Conservation (phyloP, 106 monocot species). For the Phalaenopsis aphrodite region DNA sequence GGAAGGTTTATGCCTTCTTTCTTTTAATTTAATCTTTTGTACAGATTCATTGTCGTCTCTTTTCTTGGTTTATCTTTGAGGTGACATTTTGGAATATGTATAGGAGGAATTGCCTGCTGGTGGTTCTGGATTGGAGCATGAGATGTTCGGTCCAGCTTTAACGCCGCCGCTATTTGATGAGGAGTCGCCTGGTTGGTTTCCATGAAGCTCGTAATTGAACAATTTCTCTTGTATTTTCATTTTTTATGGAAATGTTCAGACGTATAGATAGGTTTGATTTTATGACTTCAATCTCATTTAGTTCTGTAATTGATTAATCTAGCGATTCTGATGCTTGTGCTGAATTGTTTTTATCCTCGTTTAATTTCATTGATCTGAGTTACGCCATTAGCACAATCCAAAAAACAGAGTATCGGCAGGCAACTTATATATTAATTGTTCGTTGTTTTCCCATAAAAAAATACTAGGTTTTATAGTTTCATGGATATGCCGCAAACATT, state of each 20-base stretch:
- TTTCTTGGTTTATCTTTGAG: background rate
- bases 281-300: background rate
- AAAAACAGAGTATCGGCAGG: background rate
- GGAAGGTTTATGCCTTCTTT: background rate
- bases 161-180: constrained; percentile 1
- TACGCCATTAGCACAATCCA: background rate
- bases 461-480: background rate
- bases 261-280: background rate
- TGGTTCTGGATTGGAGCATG: background rate
- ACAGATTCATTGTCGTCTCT: background rate
- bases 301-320: background rate
- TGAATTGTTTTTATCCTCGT: background rate
- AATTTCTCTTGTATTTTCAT: background rate
- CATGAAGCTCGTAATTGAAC: background rate
- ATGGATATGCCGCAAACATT: background rate
- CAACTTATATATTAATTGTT: background rate
- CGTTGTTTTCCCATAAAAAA: too few species aligned
- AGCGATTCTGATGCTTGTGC: background rate
- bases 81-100: background rate
- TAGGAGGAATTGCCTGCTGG: background rate
- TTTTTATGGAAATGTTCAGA: background rate
- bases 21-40: background rate
- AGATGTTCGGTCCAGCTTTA: background rate
- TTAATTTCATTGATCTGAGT: background rate
- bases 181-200: constrained; percentile 31